Base-by-base conservation (phyloP, 2,329 filamentous ascomycete species). In the Akanthomyces dipterigenus region DNA sequence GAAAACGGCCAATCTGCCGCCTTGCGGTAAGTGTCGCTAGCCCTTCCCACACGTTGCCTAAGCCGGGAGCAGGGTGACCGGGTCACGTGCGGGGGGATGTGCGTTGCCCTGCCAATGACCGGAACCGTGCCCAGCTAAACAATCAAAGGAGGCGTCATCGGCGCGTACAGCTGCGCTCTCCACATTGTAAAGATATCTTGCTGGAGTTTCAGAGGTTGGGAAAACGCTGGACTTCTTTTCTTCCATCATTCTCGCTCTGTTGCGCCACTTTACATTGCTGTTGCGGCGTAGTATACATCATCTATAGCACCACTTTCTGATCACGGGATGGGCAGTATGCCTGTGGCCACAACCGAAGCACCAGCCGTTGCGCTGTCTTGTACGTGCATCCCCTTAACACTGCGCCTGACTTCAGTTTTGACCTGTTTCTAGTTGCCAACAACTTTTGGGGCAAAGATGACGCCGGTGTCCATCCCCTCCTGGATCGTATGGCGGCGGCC, bases 381-480 rank as follows among this genome's bases (percentile, higher is more conserved):
- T 89, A 62, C 40, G 58, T 54, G 18, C 14, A 36, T 5, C 20
- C n/a, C 3, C 40, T 26, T 11, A 56, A 11, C 6, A 26, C 18
- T 20, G 18, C 6, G 28, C 5, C 34, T 14, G 2, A 14, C 6
- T 16, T 20, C n/a, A 26, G 16, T n/a, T 70, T 63, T 55, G 55
- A 31, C 36, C 22, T 53, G 53, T 28, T 40, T 45, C 3, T 55
- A 93, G 93, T 99, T 79, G 93, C 95, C 70, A 99, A 99, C 79
- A 99, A 99, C 75, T 99, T 99, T 76, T 99, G 95, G 95, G 95
- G 95, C 65, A 98, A 96, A 81, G 93, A 98, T 74, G 95, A 99
- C 81, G 95, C 93, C 56, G 96, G 95, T 72, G 93, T 99, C 70
- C 82, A 83, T 50, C 96, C 95, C 62, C 85, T 99, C 70, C 83